Evolutionary conservation across 2,329 filamentous ascomycete genomes (phyloP).

Genomic region (Curvularia spicifera): DNA sequence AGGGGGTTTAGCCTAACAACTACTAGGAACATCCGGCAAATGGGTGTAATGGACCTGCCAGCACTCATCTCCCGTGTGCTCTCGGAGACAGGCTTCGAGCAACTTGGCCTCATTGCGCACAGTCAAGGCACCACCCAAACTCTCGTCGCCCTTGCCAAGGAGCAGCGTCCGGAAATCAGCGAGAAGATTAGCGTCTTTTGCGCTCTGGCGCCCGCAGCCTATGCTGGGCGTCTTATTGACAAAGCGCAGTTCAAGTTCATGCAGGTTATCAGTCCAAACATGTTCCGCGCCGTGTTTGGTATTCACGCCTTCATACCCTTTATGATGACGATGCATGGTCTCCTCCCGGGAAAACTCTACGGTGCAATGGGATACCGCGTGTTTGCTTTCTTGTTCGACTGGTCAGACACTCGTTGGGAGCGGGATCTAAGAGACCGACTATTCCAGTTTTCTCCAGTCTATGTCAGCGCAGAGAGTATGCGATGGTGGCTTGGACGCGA

Average conservation of each 20-base stretch:
- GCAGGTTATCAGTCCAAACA: constrained; percentile 73
- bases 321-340: constrained; percentile 83
- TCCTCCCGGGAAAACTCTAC: constrained; percentile 72
- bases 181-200: constrained; percentile 88
- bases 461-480: constrained; percentile 89
- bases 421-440: constrained; percentile 76
- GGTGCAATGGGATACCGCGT: constrained; percentile 85
- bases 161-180: constrained; percentile 84
- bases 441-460: constrained; percentile 92
- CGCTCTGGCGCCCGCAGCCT: constrained; percentile 86
- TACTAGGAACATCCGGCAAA: constrained; percentile 76
- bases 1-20: too few relatives aligned
- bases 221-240: constrained; percentile 83
- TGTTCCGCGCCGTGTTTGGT: constrained; percentile 85
- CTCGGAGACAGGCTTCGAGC: constrained; percentile 79
- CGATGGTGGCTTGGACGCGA: constrained; percentile 92
- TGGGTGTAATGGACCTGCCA: constrained; percentile 87
- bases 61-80: constrained; percentile 82
- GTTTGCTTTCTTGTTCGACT: constrained; percentile 88
- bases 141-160: constrained; percentile 85
- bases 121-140: constrained; percentile 92
- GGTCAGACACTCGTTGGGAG: constrained; percentile 87
- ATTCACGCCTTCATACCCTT: constrained; percentile 92
- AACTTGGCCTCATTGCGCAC: constrained; percentile 83
- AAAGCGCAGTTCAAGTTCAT: constrained; percentile 94